Evolutionary conservation across 176 grass and related monocot genomes (phyloP).

Genomic region (Stipa capillata): DNA sequence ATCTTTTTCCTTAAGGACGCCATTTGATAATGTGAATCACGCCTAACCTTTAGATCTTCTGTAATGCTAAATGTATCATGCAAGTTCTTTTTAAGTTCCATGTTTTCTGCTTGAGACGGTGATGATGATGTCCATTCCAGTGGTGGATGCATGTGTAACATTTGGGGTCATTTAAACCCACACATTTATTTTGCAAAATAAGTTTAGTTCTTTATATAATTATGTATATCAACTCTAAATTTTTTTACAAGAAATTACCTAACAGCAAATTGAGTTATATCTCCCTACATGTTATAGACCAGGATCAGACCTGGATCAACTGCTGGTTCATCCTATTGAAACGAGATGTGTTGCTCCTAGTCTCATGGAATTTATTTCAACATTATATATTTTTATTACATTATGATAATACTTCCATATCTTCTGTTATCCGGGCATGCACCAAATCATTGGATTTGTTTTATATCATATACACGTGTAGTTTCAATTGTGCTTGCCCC

Average conservation of each 20-base stretch:
- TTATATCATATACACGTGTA: neutral
- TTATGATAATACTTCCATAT: neutral
- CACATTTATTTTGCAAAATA: neutral
- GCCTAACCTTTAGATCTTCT: neutral
- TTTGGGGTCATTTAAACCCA: neutral
- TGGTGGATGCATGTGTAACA: neutral
- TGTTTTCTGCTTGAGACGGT: constrained; percentile 6
- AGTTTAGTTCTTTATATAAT: neutral
- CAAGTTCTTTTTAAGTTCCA: neutral
- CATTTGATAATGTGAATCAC: neutral
- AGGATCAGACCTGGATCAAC: neutral
- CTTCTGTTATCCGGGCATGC: neutral
- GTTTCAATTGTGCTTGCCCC: neutral
- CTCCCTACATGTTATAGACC: no score
- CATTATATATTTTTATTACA: neutral
- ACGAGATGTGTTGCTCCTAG: neutral
- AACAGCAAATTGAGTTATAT: neutral
- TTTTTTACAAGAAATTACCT: neutral
- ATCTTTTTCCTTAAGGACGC: neutral
- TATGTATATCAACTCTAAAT: neutral
- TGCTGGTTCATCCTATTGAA: constrained; percentile 1
- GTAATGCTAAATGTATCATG: constrained; percentile 6
- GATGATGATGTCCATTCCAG: neutral
- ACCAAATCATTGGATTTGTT: neutral
- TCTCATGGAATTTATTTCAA: constrained; percentile 2